Evolutionary conservation across 2,329 filamentous ascomycete genomes (phyloP).

Genomic region (Onygenales sp.): DNA sequence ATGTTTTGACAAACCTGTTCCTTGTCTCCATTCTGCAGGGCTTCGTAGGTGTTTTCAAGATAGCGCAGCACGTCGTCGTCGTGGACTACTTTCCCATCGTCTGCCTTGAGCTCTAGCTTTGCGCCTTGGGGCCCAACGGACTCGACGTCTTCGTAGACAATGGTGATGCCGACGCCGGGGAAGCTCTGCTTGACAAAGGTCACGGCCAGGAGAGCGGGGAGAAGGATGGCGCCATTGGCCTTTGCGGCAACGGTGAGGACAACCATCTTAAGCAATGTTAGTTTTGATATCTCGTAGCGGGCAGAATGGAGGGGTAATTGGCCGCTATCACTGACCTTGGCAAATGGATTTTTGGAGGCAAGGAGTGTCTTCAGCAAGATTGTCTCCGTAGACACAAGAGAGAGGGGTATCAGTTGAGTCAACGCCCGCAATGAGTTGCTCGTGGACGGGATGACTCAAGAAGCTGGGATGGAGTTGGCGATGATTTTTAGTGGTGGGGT

Average conservation of each 20-base stretch:
- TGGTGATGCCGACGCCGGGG: conserved; percentile 6
- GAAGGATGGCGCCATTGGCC: conserved; percentile 9
- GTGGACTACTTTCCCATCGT: conserved; percentile 8
- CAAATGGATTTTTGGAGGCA: too few species aligned
- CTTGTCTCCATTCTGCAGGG: conserved; percentile 9
- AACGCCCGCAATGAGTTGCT: too few species aligned
- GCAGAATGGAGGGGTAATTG: neutral
- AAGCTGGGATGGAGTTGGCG: too few species aligned
- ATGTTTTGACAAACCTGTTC: conserved; percentile 8
- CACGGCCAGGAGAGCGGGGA: conserved; percentile 11
- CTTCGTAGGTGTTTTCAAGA: conserved; percentile 9
- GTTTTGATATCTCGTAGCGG: neutral
- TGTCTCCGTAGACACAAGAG: too few species aligned
- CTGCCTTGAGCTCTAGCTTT: conserved; percentile 10
- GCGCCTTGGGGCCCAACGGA: conserved; percentile 8
- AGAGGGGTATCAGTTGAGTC: too few species aligned
- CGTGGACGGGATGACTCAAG: too few species aligned
- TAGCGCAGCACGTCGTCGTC: conserved; percentile 12
- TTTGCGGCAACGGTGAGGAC: conserved; percentile 13
- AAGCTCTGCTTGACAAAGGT: conserved; percentile 9
- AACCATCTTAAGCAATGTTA: conserved; percentile 1
- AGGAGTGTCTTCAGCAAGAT: too few species aligned
- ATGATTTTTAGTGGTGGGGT: too few species aligned
- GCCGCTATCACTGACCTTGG: too few species aligned
- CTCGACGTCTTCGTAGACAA: conserved; percentile 11